Percentiles rank a stretch among this genome's conserved stretches.
Evolutionary conservation across 257 asterid species (phyloP).

Genomic region (Linderniella brevidens): DNA sequence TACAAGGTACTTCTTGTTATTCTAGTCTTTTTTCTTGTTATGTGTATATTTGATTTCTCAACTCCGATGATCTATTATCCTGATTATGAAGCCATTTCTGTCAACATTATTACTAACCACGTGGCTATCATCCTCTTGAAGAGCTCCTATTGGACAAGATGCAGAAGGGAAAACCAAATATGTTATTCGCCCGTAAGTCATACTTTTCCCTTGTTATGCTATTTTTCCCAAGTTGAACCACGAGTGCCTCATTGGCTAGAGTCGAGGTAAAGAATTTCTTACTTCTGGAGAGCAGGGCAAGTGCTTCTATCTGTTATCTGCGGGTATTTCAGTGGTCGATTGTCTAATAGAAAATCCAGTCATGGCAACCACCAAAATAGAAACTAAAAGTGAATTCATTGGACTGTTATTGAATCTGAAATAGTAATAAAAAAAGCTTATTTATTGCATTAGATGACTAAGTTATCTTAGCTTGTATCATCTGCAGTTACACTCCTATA

Average conservation of each 20-base stretch:
- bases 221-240: background rate
- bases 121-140: constrained; percentile 12
- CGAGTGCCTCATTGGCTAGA: too few relatives aligned
- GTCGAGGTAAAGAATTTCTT: too few relatives aligned
- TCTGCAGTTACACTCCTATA: constrained; percentile 90
- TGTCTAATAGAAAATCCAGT: too few relatives aligned
- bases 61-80: constrained; percentile 8
- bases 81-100: background rate
- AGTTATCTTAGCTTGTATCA: constrained; percentile 2
- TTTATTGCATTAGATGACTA: too few relatives aligned
- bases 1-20: constrained; percentile 41
- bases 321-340: too few relatives aligned
- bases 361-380: too few relatives aligned
- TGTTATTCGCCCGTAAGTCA: constrained; percentile 82
- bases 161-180: constrained; percentile 85
- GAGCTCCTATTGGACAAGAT: constrained; percentile 75
- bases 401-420: too few relatives aligned
- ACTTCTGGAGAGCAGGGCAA: too few relatives aligned
- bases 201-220: constrained; percentile 7
- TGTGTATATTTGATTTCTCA: constrained; percentile 9
- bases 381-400: too few relatives aligned
- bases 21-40: constrained; percentile 9
- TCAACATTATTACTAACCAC: too few relatives aligned
- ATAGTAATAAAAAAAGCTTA: too few relatives aligned
- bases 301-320: too few relatives aligned